Evolutionary conservation across 495 filamentous ascomycete species (phyloP), one percentile per base, ranked within the genome.

Genomic region (Glonium stellatum): DNA sequence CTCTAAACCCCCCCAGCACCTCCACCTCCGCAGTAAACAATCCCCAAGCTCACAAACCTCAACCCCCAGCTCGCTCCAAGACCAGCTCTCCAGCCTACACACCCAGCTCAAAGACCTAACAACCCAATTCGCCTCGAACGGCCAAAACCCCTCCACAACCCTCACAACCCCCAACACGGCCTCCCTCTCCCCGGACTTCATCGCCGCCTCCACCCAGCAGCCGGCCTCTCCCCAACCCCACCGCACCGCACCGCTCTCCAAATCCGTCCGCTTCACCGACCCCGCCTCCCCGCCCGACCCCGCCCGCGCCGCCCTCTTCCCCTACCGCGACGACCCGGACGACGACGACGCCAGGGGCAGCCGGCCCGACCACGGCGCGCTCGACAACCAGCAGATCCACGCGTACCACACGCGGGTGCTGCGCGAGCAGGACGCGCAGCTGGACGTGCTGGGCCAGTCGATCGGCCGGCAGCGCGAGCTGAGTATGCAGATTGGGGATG

Each of bases 401-500:
- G 78, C 80, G 34, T 89, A 95, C 69, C 93, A 98, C 72, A 75
- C 79, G 13, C 84, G 83, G 46, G 82, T 93, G 15, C 76, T 98
- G 19, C 80, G 80, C 2, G 84, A 97, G 57, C 95, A 97, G 70
- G 93, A 98, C 69, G 88, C 91, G 59, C 89, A 93, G 68, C 77
- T 98, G n/a, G 93, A 97, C 70, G 75, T 81, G 52, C 78, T 98
- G 23, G 89, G 91, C 10, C 82, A 83, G 62, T 89, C 84, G 57
- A 96, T 98, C 64, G 82, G 87, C n/a, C 84, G 92, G 51, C 93
- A 97, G 73, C 80, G 95, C 52, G 89, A 97, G 75, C 77, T 98
- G 65, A 89, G 86, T 65, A 93, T 97, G 70, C 89, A 91, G 77
- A 98, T 98, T 69, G 93, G 93, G 23, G 88, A 97, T 70, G 93